These are phyloP conservation scores for Chrysanthemum lavandulifolium DNA, from an alignment of 129 eudicot species.

Conservation along the genomic window DNA sequence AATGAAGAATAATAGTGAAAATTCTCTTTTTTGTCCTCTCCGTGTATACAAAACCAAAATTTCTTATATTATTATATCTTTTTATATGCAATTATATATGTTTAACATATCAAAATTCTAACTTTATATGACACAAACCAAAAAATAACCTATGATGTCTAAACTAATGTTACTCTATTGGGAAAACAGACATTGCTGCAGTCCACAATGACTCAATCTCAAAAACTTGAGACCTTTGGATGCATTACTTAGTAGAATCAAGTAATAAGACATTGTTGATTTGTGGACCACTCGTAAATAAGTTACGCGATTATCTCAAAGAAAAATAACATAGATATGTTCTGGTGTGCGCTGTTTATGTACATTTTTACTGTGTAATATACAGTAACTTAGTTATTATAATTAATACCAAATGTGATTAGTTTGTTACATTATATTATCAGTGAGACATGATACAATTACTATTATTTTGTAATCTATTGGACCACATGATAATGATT, in stretches of 20 bases:
- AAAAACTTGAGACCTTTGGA: too few species aligned
- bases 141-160: not conserved
- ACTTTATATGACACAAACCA: not conserved
- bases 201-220: too few species aligned
- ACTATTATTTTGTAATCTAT: not conserved
- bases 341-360: not conserved
- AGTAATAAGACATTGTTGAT: not conserved
- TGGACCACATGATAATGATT: constrained; percentile 27
- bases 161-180: too few species aligned
- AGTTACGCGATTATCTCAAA: not conserved
- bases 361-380: not conserved
- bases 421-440: not conserved
- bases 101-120: not conserved
- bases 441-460: not conserved
- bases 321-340: not conserved
- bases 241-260: not conserved
- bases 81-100: not conserved
- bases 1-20: constrained; percentile 16
- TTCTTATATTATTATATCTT: not conserved
- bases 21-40: constrained; percentile 14
- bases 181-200: too few species aligned
- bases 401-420: not conserved
- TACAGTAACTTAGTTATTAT: not conserved
- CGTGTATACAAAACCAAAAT: not conserved
- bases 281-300: not conserved